phyloP scores from a whole-genome alignment of 1,284 basidiomycete genomes.

The Coniferiporia weirii region DNA sequence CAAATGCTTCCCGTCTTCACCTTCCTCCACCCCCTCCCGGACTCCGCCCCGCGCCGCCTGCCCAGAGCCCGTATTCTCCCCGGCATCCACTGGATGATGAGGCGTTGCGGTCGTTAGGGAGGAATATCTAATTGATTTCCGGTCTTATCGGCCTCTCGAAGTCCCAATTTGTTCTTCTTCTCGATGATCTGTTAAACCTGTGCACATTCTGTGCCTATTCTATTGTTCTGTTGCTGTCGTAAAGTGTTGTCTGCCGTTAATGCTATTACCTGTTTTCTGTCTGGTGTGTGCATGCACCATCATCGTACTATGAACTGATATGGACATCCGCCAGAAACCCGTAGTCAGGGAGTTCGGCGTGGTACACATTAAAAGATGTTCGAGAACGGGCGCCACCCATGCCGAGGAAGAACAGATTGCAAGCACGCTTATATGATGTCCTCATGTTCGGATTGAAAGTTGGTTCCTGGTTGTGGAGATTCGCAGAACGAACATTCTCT shows the following conservation, averaged over 20 bases:
- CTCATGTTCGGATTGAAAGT: slow-evolving; percentile 7
- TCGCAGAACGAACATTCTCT: not conserved
- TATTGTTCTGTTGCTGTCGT: not conserved
- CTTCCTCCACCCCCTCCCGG: slow-evolving; percentile 12
- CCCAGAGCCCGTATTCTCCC: slow-evolving; percentile 24
- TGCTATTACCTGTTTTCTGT: not conserved
- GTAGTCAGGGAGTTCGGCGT: too few species aligned
- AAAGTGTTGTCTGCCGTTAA: not conserved
- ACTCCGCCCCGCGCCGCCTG: slow-evolving; percentile 10
- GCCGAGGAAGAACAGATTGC: not conserved
- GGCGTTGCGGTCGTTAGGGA: slow-evolving; percentile 27
- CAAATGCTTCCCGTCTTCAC: slow-evolving; percentile 8
- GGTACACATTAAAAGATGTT: too few species aligned
- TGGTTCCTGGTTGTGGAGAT: slow-evolving; percentile 6
- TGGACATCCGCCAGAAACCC: too few species aligned
- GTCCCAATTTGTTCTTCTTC: slow-evolving; percentile 1
- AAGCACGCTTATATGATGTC: slow-evolving; percentile 7
- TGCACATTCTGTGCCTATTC: not conserved
- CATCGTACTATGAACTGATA: too few species aligned
- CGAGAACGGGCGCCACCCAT: not conserved
- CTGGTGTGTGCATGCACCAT: too few species aligned
- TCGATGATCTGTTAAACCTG: not conserved
- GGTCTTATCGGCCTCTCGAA: slow-evolving; percentile 9
- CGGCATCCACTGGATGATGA: slow-evolving; percentile 32
- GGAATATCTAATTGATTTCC: slow-evolving; percentile 15